phyloP scores from a whole-genome alignment of 2,329 filamentous ascomycete species.

The Epichloe sp. region DNA sequence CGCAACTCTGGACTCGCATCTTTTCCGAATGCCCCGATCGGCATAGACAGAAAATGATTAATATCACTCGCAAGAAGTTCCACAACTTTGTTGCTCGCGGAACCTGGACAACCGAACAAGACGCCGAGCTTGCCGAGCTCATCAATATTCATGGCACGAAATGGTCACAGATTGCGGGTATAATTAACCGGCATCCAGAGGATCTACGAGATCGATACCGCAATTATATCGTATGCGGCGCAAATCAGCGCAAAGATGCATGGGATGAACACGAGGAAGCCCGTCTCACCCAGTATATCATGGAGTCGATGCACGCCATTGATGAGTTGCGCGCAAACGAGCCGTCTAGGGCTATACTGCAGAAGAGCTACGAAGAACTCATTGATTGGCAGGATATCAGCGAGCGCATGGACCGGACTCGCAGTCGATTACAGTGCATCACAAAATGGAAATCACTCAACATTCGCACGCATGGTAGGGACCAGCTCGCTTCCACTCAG shows the following conservation, averaged over 20 bases:
- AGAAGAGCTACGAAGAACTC: slow-evolving; percentile 34
- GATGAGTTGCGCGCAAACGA: slow-evolving; percentile 23
- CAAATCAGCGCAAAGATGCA: slow-evolving; percentile 34
- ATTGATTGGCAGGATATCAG: slow-evolving; percentile 56
- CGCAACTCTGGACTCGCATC: slow-evolving; percentile 38
- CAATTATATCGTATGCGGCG: slow-evolving; percentile 50
- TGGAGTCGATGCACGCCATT: slow-evolving; percentile 36
- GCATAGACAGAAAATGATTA: slow-evolving; percentile 39
- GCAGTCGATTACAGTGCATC: slow-evolving; percentile 54
- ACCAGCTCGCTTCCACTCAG: slow-evolving; percentile 19
- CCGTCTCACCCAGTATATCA: slow-evolving; percentile 37
- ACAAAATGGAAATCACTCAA: slow-evolving; percentile 49
- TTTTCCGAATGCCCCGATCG: slow-evolving; percentile 34
- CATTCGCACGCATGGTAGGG: slow-evolving; percentile 19
- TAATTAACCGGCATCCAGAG: slow-evolving; percentile 49
- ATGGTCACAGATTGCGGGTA: slow-evolving; percentile 49
- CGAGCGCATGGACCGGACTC: slow-evolving; percentile 43
- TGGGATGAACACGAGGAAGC: slow-evolving; percentile 52
- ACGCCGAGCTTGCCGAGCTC: slow-evolving; percentile 21
- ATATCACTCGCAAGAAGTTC: slow-evolving; percentile 47
- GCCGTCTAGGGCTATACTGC: slow-evolving; percentile 17
- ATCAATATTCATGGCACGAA: slow-evolving; percentile 29
- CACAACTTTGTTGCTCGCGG: slow-evolving; percentile 50
- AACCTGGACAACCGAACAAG: slow-evolving; percentile 26
- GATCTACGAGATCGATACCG: slow-evolving; percentile 59